Percentiles rank a stretch among this genome's conserved stretches.
These are phyloP conservation scores for Peterozyma toletana DNA, from an alignment of 805 yeast genomes.

Conservation along the genomic window DNA sequence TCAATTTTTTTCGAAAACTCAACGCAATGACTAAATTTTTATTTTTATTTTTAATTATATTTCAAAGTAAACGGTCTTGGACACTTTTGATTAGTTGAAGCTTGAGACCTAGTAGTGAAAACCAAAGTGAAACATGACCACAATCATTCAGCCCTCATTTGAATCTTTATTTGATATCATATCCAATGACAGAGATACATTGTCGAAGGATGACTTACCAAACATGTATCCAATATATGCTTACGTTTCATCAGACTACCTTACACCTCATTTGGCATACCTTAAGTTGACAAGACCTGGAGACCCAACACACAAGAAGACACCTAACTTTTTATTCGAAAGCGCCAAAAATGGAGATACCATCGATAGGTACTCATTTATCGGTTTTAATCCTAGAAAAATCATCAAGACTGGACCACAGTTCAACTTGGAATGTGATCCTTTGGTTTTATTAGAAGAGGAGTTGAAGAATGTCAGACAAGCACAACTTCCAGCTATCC, in stretches of 20 bases:
- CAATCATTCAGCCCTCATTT: constrained; percentile 42
- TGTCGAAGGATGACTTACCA: constrained; percentile 24
- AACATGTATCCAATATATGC: constrained; percentile 81
- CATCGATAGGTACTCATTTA: constrained; percentile 83
- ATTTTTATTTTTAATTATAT: no score
- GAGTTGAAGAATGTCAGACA: constrained; percentile 63
- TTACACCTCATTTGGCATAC: constrained; percentile 89
- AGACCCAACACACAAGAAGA: constrained; percentile 37
- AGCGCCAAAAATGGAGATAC: constrained; percentile 86
- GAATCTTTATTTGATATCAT: constrained; percentile 35
- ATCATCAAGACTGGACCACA: constrained; percentile 77
- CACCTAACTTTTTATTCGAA: constrained; percentile 78
- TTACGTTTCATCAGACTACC: constrained; percentile 63
- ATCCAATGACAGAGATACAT: constrained; percentile 23
- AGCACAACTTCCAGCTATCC: constrained; percentile 75
- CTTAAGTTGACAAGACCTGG: constrained; percentile 70
- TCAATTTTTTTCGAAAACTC: no score
- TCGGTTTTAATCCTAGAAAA: constrained; percentile 82
- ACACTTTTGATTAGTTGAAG: no score
- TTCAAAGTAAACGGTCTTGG: no score
- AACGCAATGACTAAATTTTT: no score
- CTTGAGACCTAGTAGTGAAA: no score
- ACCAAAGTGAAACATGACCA: constrained; percentile 1
- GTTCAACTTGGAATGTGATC: constrained; percentile 64
- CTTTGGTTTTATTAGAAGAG: constrained; percentile 63